Conservation (phyloP, 345 rosid species). For the Stellera chamaejasme region DNA sequence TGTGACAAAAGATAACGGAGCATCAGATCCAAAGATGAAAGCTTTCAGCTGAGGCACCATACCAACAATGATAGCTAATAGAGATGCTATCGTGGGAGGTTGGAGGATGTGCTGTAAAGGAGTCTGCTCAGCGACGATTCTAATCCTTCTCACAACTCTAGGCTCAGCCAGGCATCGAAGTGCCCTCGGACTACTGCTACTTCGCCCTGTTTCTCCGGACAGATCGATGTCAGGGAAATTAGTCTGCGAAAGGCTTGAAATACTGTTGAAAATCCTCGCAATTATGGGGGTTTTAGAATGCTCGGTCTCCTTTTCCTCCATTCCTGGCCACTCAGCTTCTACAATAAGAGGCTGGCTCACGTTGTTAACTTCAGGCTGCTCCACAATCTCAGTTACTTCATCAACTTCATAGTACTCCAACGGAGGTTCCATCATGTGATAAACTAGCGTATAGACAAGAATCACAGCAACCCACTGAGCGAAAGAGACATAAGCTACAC, state of each 20-base stretch:
- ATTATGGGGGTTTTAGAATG: conserved; percentile 78
- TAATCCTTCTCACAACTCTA: conserved; percentile 75
- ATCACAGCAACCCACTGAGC: conserved; percentile 92
- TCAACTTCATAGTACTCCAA: conserved; percentile 74
- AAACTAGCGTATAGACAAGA: conserved; percentile 93
- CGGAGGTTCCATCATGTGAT: conserved; percentile 99
- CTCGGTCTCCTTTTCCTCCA: conserved; percentile 86
- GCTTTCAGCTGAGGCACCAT: conserved; percentile 65
- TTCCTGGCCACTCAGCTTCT: conserved; percentile 97
- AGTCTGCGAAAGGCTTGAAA: conserved; percentile 37
- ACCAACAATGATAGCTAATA: conserved; percentile 72
- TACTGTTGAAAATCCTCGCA: conserved; percentile 56
- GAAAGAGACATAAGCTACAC: conserved; percentile 87
- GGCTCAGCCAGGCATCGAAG: conserved; percentile 80
- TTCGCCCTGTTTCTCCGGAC: conserved; percentile 23
- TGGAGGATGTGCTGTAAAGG: conserved; percentile 86
- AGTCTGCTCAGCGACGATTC: conserved; percentile 83
- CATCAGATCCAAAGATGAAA: conserved; percentile 64
- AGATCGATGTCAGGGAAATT: conserved; percentile 51
- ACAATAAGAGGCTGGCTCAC: conserved; percentile 67
- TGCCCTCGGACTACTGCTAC: conserved; percentile 47
- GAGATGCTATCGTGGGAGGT: conserved; percentile 87
- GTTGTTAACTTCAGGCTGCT: conserved; percentile 20
- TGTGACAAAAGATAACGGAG: conserved; percentile 71
- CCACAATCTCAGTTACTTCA: conserved; percentile 54